Conservation (phyloP, 2,329 filamentous ascomycete genomes). For the Xylariaceae sp. region DNA sequence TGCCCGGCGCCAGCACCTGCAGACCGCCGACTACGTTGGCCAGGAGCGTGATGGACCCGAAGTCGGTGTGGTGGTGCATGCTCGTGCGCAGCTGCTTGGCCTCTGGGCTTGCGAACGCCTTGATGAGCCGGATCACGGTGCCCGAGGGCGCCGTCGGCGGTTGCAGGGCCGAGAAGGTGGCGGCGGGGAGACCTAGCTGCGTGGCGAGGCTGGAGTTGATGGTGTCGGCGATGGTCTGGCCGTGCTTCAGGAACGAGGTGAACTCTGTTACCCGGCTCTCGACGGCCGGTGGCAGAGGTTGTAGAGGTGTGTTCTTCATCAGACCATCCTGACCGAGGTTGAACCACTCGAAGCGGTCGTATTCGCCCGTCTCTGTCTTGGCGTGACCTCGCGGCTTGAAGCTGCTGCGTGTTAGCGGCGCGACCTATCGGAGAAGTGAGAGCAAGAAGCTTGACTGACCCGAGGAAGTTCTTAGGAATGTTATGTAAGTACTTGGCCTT, state of each 20-base stretch:
- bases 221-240: conserved; percentile 12
- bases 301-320: conserved; percentile 17
- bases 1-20: conserved; percentile 28
- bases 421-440: background rate
- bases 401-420: background rate
- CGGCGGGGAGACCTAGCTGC: conserved; percentile 19
- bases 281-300: conserved; percentile 7
- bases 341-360: conserved; percentile 26
- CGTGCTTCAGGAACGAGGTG: conserved; percentile 10
- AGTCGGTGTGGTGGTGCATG: conserved; percentile 31
- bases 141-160: conserved; percentile 21
- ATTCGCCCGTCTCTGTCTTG: conserved; percentile 18
- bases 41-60: conserved; percentile 32
- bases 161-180: conserved; percentile 22
- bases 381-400: conserved; percentile 12
- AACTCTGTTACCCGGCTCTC: background rate
- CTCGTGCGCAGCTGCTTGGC: conserved; percentile 17
- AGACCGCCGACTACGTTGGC: conserved; percentile 32
- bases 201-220: conserved; percentile 19
- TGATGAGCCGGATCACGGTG: conserved; percentile 19
- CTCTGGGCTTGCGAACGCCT: conserved; percentile 13
- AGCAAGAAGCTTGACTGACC: conserved; percentile 3
- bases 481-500: conserved; percentile 8
- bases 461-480: conserved; percentile 8
- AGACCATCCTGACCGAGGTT: conserved; percentile 28